Conservation (phyloP, 768 basidiomycete genomes). For the Kwoniella newhampshirensis region DNA sequence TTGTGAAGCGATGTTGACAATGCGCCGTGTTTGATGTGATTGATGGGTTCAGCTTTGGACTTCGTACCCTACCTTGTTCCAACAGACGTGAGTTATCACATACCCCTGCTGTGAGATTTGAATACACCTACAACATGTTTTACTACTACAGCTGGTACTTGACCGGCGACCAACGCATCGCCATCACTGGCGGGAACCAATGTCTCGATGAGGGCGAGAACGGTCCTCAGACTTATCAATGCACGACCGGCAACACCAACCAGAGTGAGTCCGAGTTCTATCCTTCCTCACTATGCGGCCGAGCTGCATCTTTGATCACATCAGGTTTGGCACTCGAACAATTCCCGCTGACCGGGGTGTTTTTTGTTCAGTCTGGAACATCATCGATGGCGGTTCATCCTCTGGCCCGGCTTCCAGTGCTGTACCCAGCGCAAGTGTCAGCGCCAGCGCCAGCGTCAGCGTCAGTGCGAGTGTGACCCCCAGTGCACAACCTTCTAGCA, state of each 20-base stretch:
- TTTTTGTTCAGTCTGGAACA: conserved; percentile 8
- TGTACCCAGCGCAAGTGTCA: background rate
- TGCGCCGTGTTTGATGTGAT: too few relatives aligned
- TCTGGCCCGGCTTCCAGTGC: conserved; percentile 2
- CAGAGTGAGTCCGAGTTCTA: conserved; percentile 32
- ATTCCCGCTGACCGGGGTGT: too few relatives aligned
- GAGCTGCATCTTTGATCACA: background rate
- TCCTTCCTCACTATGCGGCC: background rate
- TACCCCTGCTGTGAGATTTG: background rate
- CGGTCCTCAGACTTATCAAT: conserved; percentile 47
- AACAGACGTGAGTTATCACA: conserved; percentile 19
- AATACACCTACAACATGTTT: background rate
- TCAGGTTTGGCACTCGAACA: background rate
- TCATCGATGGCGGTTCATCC: conserved; percentile 4
- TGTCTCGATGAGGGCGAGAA: conserved; percentile 44
- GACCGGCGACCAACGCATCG: conserved; percentile 47
- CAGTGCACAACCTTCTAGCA: conserved; percentile 7
- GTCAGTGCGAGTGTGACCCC: background rate
- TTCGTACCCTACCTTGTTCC: conserved; percentile 22
- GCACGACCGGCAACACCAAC: conserved; percentile 49
- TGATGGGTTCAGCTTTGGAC: conserved; percentile 17
- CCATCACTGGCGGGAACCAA: conserved; percentile 49
- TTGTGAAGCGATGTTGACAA: too few relatives aligned
- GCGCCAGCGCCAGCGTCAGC: background rate
- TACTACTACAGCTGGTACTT: conserved; percentile 29